These are phyloP conservation scores for Malania oleifera DNA, from an alignment of 164 flowering plant genomes.

Conservation along the genomic window DNA sequence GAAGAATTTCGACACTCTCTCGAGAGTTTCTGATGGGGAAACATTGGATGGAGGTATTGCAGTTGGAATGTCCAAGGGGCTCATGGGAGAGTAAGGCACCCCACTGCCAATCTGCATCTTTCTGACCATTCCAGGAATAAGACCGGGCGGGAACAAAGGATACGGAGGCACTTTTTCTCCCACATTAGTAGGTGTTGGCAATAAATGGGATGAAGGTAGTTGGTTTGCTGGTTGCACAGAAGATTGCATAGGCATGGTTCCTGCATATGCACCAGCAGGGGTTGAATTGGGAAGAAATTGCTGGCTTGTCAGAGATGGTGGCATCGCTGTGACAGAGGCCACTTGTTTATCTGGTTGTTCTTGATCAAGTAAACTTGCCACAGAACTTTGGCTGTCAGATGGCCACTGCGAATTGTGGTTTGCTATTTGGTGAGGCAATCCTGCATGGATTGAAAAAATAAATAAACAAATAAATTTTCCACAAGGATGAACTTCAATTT, in stretches of 20 bases:
- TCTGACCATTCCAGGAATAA: constrained; percentile 95
- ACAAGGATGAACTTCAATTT: background rate
- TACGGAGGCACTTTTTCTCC: constrained; percentile 82
- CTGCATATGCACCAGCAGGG: constrained; percentile 40
- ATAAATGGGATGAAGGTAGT: constrained; percentile 25
- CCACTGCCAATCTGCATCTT: constrained; percentile 99
- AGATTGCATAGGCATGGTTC: constrained; percentile 42
- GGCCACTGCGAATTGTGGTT: constrained; percentile 56
- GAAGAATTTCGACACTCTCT: constrained; percentile 86
- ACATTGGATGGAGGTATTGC: constrained; percentile 82
- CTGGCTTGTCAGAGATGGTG: constrained; percentile 31
- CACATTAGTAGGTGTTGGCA: constrained; percentile 25
- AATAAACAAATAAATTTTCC: background rate
- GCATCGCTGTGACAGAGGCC: constrained; percentile 23
- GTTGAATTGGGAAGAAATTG: constrained; percentile 47
- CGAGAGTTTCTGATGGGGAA: constrained; percentile 69
- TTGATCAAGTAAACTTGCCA: constrained; percentile 32
- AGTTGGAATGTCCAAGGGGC: constrained; percentile 97
- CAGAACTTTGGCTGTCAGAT: constrained; percentile 43
- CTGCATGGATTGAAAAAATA: constrained; percentile 26
- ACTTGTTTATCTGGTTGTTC: constrained; percentile 52
- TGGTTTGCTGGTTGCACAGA: constrained; percentile 45
- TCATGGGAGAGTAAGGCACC: constrained; percentile 96
- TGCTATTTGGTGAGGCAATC: constrained; percentile 30
- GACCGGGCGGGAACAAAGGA: constrained; percentile 96